Evolutionary conservation across 2,329 filamentous ascomycete genomes (phyloP).

Genomic region (Pestalotiopsis sp.): DNA sequence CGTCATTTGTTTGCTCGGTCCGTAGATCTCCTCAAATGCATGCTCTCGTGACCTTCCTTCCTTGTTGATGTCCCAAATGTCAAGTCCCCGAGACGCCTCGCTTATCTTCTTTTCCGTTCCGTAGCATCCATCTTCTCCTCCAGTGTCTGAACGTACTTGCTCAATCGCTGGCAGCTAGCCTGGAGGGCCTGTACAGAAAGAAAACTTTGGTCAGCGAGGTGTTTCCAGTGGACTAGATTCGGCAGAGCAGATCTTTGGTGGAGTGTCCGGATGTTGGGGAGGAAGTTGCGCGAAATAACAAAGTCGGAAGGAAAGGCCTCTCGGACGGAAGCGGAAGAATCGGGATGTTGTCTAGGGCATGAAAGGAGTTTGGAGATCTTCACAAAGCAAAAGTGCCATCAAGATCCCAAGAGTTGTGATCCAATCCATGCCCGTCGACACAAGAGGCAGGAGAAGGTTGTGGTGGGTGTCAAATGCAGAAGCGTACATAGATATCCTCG

Average conservation of each 20-base stretch:
- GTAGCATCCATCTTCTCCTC: conserved; percentile 76
- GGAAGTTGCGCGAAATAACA: not conserved
- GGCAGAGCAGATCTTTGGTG: not conserved
- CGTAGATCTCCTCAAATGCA: not conserved
- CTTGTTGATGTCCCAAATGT: not conserved
- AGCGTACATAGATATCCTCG: conserved; percentile 92
- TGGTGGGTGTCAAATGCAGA: conserved; percentile 38
- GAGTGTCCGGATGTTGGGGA: not conserved
- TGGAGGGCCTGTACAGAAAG: conserved; percentile 70
- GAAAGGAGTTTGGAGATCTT: conserved; percentile 6
- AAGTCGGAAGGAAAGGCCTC: not conserved
- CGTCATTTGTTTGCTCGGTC: not conserved
- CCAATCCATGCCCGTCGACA: conserved; percentile 1
- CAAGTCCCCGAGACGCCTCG: conserved; percentile 3
- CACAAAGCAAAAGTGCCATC: conserved; percentile 7
- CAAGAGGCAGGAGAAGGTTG: conserved; percentile 3
- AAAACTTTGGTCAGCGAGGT: conserved; percentile 15
- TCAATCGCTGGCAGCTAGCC: conserved; percentile 82
- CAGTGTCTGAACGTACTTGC: conserved; percentile 78
- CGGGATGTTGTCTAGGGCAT: not conserved
- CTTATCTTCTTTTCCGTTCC: conserved; percentile 68
- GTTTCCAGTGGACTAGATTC: not conserved
- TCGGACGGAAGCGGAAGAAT: not conserved
- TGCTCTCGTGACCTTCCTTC: not conserved
- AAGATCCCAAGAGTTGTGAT: not conserved